Percentiles rank a stretch among this genome's conserved stretches.
These are phyloP conservation scores for Saturnispora mendoncae DNA, from an alignment of 805 yeast species.

Conservation along the genomic window DNA sequence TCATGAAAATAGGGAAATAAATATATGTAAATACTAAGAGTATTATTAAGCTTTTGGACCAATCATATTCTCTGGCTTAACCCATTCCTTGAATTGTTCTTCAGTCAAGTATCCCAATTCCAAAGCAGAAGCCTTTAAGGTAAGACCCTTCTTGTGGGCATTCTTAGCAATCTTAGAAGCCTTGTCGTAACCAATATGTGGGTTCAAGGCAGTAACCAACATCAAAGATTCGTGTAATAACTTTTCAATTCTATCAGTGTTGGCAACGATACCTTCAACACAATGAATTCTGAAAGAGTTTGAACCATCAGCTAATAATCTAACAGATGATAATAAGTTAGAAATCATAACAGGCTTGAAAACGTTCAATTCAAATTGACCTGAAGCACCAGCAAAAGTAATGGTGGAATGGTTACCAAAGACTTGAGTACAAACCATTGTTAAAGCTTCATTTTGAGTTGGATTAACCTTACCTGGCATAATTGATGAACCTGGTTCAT, in stretches of 20 bases:
- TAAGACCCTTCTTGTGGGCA: slow-evolving; percentile 96
- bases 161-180: slow-evolving; percentile 98
- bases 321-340: slow-evolving; percentile 78
- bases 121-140: slow-evolving; percentile 88
- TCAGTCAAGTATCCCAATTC: slow-evolving; percentile 78
- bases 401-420: slow-evolving; percentile 94
- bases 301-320: slow-evolving; percentile 83
- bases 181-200: slow-evolving; percentile 95
- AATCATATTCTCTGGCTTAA: slow-evolving; percentile 95
- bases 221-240: slow-evolving; percentile 88
- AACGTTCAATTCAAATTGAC: slow-evolving; percentile 96
- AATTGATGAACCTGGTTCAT: slow-evolving; percentile 98
- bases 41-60: slow-evolving; percentile 57
- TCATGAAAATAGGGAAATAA: not conserved
- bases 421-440: slow-evolving; percentile 97
- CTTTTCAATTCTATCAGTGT: slow-evolving; percentile 77
- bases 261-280: slow-evolving; percentile 90
- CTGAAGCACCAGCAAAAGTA: slow-evolving; percentile 97
- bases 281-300: slow-evolving; percentile 89
- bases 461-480: slow-evolving; percentile 99
- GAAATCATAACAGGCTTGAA: slow-evolving; percentile 95
- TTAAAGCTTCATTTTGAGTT: slow-evolving; percentile 96
- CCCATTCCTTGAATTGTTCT: slow-evolving; percentile 93
- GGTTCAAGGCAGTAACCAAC: slow-evolving; percentile 98
- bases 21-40: not conserved